phyloP scores from a whole-genome alignment of 2,329 filamentous ascomycete species.

The Stachybotrys elegans region DNA sequence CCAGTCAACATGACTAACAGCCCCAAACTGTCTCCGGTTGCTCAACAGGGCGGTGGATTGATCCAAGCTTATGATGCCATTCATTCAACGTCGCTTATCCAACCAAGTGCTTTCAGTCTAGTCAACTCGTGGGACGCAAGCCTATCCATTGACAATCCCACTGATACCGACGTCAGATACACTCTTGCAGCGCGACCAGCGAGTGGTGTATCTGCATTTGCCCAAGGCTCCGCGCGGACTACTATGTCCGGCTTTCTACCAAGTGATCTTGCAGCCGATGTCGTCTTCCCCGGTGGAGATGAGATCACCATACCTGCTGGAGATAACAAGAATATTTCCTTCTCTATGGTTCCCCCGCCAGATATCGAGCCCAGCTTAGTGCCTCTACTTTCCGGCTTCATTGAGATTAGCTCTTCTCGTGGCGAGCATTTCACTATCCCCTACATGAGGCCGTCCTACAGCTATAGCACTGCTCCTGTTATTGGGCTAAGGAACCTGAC shows the following conservation, averaged over 20 bases:
- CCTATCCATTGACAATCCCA: not conserved
- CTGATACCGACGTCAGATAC: not conserved
- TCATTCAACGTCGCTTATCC: slow-evolving; percentile 1
- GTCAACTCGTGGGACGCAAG: not conserved
- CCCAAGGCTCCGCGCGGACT: not conserved
- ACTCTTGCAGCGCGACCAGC: not conserved
- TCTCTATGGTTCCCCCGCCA: not conserved
- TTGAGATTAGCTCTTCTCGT: not conserved
- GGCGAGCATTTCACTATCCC: not conserved
- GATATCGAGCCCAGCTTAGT: not conserved
- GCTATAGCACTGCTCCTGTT: not conserved
- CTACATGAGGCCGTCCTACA: not conserved
- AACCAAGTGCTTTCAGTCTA: not conserved
- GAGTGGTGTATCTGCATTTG: not conserved
- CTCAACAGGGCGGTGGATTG: slow-evolving; percentile 10
- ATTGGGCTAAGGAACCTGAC: not conserved
- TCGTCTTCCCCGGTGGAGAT: not conserved
- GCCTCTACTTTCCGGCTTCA: not conserved
- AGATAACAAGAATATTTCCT: not conserved
- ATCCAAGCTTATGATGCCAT: slow-evolving; percentile 7
- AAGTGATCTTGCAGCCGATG: not conserved
- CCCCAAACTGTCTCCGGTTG: slow-evolving; percentile 1
- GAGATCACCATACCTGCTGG: not conserved
- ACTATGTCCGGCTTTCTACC: not conserved
- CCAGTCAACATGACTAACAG: not conserved